Evolutionary conservation across 108 stramenopile genomes (phyloP), one percentile per base, ranked within the genome.

Genomic region (Skeletonema tropicum): DNA sequence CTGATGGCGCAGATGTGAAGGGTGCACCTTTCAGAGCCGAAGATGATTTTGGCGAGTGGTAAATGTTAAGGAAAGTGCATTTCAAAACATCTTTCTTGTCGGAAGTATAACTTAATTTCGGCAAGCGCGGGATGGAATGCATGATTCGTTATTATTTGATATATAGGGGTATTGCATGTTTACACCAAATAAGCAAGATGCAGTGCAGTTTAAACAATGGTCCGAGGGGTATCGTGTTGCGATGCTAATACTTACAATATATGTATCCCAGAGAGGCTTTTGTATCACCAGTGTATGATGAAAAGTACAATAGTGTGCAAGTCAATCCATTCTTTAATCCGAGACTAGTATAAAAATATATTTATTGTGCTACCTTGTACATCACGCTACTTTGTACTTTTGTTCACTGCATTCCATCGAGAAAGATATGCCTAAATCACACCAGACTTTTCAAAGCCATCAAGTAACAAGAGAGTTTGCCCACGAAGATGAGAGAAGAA

Each of bases 1-100:
- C 96, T 0, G 87, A 88, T 79, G 96, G 96, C 29, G 89, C 71
- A 46, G 86, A 83, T 75, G 96, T 97, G 1, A 79, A 93, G 67
- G 92, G 92, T 10, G 90, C 88, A 29, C 88, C 86, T 10, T 65
- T 60, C 73, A 77, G 61, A 29, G 33, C 76, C 31, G 71, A 74
- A 62, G 71, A 60, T 38, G 80, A 60, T 33, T 77, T 60, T 21
- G 65, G 77, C 8, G 81, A 79, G 35, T 82, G 77, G 77, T 78
- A 78, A 55, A 71, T 14, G 42, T 14, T 52, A 23, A 21, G 36
- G 36, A 23, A 9, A 10, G 2, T 55, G 23, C 52, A 55, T 55
- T 52, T 52, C 49, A 52, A 1, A 21, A 21, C 2, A 19, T 52
- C n/a, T n/a, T n/a, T 23, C 52, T 23, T 55, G 52, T 55, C 23